Base-by-base conservation (phyloP, 495 filamentous ascomycete species). In the Cercophora samala region DNA sequence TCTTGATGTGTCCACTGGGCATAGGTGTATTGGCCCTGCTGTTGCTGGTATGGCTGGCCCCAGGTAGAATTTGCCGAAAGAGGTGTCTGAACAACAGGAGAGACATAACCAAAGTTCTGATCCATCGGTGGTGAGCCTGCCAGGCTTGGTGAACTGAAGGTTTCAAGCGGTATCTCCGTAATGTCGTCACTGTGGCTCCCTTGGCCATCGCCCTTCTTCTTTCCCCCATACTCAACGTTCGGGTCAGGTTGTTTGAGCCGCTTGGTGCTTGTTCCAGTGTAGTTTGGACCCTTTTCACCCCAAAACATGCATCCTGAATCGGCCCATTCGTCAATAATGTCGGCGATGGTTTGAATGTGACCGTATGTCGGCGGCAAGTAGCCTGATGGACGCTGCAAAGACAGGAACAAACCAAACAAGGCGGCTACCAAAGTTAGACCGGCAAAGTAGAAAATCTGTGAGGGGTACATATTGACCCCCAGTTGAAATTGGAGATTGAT, bases 281-380 rank as follows among this genome's bases (percentile, higher is more conserved):
- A 72, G 25, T 59, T 62, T 21, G 64, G 65, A 58, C 67, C 32
- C 56, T 80, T 80, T 59, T 80, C 75, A 18, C 82, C 82, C 82
- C 79, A 83, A 65, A 75, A 83, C 65, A 84, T 71, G 21, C 72
- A 70, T 8, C 73, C 70, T 13, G 75, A 70, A 58, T 72, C 63
- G 21, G 68, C 62, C 80, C 81, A 83, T 17, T 81, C 77, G 72
- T 83, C 81, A 18, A 84, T 71, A 26, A 84, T 66, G 69, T 82
- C 74, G 11, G 71, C 77, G 24, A 85, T 68, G 0, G 81, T 81
- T 64, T 79, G 79, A 29, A 85, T 66, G 62, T 84, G 79, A 11
- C 82, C 82, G 58, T 70, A 82, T 2, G 79, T 64, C 4, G 76
- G 76, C 5, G 82, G 82, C 23, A 81, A 75, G 51, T 69, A 65